Evolutionary conservation across 2,329 filamentous ascomycete genomes (phyloP).

Genomic region (Phoma herbarum): DNA sequence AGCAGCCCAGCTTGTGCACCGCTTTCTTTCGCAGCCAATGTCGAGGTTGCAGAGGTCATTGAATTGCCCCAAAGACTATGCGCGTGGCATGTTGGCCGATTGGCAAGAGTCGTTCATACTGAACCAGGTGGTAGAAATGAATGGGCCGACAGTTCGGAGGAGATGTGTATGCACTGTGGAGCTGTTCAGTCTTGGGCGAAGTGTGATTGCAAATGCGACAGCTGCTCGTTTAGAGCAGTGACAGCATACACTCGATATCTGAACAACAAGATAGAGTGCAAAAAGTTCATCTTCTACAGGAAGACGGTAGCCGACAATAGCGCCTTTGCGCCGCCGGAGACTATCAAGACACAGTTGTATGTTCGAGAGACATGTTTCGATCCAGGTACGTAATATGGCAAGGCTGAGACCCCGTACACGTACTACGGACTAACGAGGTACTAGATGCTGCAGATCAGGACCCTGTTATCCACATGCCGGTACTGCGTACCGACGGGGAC

Average conservation of each 20-base stretch:
- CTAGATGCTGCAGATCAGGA: constrained; percentile 13
- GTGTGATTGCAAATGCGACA: constrained; percentile 45
- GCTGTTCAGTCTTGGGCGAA: constrained; percentile 35
- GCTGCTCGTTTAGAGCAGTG: constrained; percentile 38
- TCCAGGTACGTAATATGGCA: constrained; percentile 6
- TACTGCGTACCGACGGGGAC: constrained; percentile 21
- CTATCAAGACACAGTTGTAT: constrained; percentile 27
- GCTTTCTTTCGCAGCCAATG: constrained; percentile 7
- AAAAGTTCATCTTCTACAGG: constrained; percentile 38
- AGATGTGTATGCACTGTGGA: constrained; percentile 51
- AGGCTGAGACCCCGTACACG: neutral
- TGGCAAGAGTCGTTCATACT: constrained; percentile 36
- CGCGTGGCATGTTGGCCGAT: constrained; percentile 45
- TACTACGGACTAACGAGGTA: constrained; percentile 16
- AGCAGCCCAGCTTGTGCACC: constrained; percentile 41
- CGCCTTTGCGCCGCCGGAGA: neutral
- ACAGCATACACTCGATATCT: constrained; percentile 46
- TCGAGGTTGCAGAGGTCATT: constrained; percentile 31
- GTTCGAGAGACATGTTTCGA: constrained; percentile 37
- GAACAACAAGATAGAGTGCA: constrained; percentile 39
- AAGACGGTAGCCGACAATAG: constrained; percentile 6
- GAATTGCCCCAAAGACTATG: constrained; percentile 45
- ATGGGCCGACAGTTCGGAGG: constrained; percentile 37
- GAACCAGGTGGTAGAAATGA: constrained; percentile 34
- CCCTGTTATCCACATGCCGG: constrained; percentile 31